phyloP scores from a whole-genome alignment of 2,329 filamentous ascomycete species.

The Ceratocystis destructans region DNA sequence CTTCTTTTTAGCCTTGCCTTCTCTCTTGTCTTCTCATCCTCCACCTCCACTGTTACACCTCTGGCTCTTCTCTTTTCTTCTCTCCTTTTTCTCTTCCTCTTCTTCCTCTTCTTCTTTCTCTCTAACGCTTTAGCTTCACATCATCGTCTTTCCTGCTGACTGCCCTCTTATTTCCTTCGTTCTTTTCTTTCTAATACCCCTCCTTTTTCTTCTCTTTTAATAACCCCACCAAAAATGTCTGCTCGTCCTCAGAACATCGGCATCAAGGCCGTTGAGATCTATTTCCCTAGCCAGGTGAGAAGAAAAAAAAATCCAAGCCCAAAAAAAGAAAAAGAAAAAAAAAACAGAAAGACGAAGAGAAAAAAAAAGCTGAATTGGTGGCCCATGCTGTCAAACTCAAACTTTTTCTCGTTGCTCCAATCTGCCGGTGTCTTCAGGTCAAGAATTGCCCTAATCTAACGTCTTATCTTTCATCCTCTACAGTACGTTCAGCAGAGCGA shows the following conservation, averaged over 20 bases:
- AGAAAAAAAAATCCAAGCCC: not conserved
- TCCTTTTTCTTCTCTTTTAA: slow-evolving; percentile 9
- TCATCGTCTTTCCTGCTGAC: not conserved
- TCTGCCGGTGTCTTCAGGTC: not conserved
- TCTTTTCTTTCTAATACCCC: slow-evolving; percentile 7
- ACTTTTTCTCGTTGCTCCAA: not conserved
- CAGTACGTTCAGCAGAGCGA: slow-evolving; percentile 75
- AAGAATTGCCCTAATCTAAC: not conserved
- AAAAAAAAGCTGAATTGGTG: not conserved
- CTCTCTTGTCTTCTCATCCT: slow-evolving; percentile 8
- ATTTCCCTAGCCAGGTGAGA: slow-evolving; percentile 71
- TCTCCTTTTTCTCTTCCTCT: slow-evolving; percentile 13
- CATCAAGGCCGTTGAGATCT: slow-evolving; percentile 87
- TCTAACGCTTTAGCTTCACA: not conserved
- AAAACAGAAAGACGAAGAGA: too few relatives aligned
- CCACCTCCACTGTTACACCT: not conserved
- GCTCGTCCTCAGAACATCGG: slow-evolving; percentile 73
- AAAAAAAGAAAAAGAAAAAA: not conserved
- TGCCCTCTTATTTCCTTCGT: slow-evolving; percentile 2
- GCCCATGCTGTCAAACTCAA: not conserved
- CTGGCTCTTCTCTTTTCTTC: slow-evolving; percentile 13
- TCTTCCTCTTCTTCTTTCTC: not conserved
- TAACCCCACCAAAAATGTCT: slow-evolving; percentile 41
- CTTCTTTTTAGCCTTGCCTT: slow-evolving; percentile 7
- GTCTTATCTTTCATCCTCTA: slow-evolving; percentile 11